phyloP scores from a whole-genome alignment of 2,329 filamentous ascomycete genomes.

The Thermoascus crustaceus region DNA sequence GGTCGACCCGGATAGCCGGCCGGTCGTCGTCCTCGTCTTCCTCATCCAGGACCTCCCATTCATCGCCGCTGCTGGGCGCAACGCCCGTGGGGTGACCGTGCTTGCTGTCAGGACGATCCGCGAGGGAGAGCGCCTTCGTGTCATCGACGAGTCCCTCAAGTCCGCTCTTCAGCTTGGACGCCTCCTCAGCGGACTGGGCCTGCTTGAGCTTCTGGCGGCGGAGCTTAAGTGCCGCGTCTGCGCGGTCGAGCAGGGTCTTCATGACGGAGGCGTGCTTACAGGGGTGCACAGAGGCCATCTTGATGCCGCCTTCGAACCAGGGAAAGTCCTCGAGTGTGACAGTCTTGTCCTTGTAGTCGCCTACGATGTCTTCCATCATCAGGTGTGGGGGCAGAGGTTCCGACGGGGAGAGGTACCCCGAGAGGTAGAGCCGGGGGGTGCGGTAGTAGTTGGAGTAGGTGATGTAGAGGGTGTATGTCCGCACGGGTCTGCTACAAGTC shows the following conservation, averaged over 20 bases:
- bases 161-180: constrained; percentile 45
- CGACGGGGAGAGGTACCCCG: constrained; percentile 72
- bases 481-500: constrained; percentile 54
- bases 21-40: constrained; percentile 40
- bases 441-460: constrained; percentile 96
- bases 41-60: constrained; percentile 56
- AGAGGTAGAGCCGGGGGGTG: constrained; percentile 89
- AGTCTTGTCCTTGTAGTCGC: constrained; percentile 97
- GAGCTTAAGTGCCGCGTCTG: constrained; percentile 84
- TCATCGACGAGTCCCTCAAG: constrained; percentile 84
- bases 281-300: constrained; percentile 94
- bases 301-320: constrained; percentile 82
- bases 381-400: constrained; percentile 72
- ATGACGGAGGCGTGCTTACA: constrained; percentile 97
- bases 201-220: constrained; percentile 71
- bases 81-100: constrained; percentile 26
- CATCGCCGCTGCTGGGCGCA: constrained; percentile 41
- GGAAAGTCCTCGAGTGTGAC: constrained; percentile 97
- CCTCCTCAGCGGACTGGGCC: constrained; percentile 41
- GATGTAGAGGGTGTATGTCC: constrained; percentile 98
- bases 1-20: constrained; percentile 42
- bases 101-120: no score
- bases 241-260: constrained; percentile 93
- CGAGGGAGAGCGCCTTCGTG: constrained; percentile 56
- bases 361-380: constrained; percentile 96